Base-by-base conservation (phyloP, 441 rosid species). In the Brassica hybrid region DNA sequence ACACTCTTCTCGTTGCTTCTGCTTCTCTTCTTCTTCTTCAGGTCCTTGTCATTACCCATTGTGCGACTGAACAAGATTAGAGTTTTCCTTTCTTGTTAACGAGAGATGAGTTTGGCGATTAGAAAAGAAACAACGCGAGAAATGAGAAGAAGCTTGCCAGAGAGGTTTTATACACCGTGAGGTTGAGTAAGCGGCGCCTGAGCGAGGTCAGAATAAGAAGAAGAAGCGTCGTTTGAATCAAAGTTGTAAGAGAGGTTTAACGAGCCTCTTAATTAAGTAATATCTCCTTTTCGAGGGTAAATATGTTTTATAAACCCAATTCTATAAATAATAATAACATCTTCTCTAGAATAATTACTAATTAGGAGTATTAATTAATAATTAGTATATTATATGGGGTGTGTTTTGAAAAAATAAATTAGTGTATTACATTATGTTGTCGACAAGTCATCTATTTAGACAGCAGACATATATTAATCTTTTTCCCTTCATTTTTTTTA, bases 11-110 rank as follows among this genome's bases (percentile, higher is more conserved):
- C 76, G 2, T 62, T 59, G 36, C 11, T 69, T 57, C 58, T 70
- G 0, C 38, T 64, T 23, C 64, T 77, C 75, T 78, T 75, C 74
- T 80, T 77, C 75, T 76, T 69, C 18, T 3, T 65, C 12, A 78
- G 61, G 73, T 69, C 57, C 1, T 69, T 36, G 25, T 67, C 75
- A 16, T 2, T 4, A 60, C 59, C 76, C 76, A 75, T 75, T 72
- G 69, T 59, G 67, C 30, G 13, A 12, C 17, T 61, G 13, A 61
- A 16, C 34, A 1, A 36, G 10, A 10, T 4, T 72, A 77, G 72
- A 57, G 76, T 70, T 70, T 56, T 34, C 19, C 18, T 50, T 50
- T 50, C 8, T 34, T 30, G 41, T 43, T 27, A 13, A 38, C 11
- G 70, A 69, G 10, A 9, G 65, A 76, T 69, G 58, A 52, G 18